Evolutionary conservation across 495 filamentous ascomycete genomes (phyloP).

Genomic region (Delitschia confertaspora): DNA sequence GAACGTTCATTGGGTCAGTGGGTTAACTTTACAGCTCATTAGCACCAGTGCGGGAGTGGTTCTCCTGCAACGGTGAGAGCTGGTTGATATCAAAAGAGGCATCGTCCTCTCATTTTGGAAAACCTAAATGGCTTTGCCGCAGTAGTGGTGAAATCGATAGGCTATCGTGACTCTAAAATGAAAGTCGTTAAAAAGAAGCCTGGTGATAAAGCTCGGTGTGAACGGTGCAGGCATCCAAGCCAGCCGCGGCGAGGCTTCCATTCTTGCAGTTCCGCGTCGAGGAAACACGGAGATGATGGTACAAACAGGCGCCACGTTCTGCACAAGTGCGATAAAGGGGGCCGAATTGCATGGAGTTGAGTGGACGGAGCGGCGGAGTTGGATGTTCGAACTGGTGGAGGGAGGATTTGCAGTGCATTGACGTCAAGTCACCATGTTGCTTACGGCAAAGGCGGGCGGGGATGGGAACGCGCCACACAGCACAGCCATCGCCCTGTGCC

Average conservation of each 20-base stretch:
- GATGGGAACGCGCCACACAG: too few relatives aligned
- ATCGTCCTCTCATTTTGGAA: conserved; percentile 6
- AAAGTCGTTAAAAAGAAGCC: conserved; percentile 2
- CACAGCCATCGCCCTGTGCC: too few relatives aligned
- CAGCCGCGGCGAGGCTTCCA: not conserved
- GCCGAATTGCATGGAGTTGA: not conserved
- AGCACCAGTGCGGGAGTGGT: too few relatives aligned
- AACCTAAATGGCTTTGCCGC: conserved; percentile 7
- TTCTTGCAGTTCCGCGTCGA: conserved; percentile 8
- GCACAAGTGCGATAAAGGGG: not conserved
- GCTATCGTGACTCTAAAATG: too few relatives aligned
- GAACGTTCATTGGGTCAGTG: too few relatives aligned
- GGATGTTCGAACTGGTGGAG: conserved; percentile 3
- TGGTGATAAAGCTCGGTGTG: conserved; percentile 1
- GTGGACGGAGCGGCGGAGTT: conserved; percentile 11
- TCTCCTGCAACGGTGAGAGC: conserved; percentile 5
- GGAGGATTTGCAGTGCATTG: not conserved
- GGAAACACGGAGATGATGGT: not conserved
- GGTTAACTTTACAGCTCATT: too few relatives aligned
- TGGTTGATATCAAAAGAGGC: conserved; percentile 7
- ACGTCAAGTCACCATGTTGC: too few relatives aligned
- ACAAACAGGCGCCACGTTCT: conserved; percentile 5
- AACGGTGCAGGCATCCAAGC: conserved; percentile 3
- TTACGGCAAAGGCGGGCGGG: too few relatives aligned
- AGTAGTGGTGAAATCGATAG: too few relatives aligned